Conservation (phyloP, 139 green algal species). For the Bryopsis sp. region DNA sequence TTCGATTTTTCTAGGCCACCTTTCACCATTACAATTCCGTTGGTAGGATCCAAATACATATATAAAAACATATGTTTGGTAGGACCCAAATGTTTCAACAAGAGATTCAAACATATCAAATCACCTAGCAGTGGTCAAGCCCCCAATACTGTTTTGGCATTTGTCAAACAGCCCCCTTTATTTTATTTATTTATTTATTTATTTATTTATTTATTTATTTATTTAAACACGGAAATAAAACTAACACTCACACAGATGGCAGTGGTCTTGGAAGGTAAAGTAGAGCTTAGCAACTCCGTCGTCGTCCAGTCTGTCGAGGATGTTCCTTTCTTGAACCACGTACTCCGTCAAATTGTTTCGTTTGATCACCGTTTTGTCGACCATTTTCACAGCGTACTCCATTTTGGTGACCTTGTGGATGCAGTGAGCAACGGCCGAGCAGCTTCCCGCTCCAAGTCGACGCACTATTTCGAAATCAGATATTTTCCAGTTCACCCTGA, state of each 20-base stretch:
- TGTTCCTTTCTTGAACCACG: conserved; percentile 40
- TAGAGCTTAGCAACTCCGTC: conserved; percentile 42
- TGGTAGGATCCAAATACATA: too few relatives aligned
- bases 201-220: too few relatives aligned
- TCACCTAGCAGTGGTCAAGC: too few relatives aligned
- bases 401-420: conserved; percentile 25
- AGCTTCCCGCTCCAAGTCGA: conserved; percentile 56
- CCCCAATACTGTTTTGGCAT: too few relatives aligned
- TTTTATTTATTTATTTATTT: too few relatives aligned
- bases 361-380: conserved; percentile 59
- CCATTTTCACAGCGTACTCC: conserved; percentile 55
- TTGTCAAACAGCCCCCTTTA: too few relatives aligned
- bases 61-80: too few relatives aligned
- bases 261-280: conserved; percentile 59
- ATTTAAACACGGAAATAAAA: too few relatives aligned
- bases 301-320: conserved; percentile 48
- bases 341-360: conserved; percentile 47
- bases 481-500: conserved; percentile 19
- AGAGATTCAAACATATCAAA: too few relatives aligned
- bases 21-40: too few relatives aligned
- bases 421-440: conserved; percentile 47
- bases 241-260: conserved; percentile 6
- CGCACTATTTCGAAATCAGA: conserved; percentile 51
- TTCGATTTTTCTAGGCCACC: too few relatives aligned
- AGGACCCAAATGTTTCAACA: too few relatives aligned